Evolutionary conservation across 306 rosid genomes (phyloP), one percentile per base, ranked within the genome.

Genomic region (Castanopsis chinensis): DNA sequence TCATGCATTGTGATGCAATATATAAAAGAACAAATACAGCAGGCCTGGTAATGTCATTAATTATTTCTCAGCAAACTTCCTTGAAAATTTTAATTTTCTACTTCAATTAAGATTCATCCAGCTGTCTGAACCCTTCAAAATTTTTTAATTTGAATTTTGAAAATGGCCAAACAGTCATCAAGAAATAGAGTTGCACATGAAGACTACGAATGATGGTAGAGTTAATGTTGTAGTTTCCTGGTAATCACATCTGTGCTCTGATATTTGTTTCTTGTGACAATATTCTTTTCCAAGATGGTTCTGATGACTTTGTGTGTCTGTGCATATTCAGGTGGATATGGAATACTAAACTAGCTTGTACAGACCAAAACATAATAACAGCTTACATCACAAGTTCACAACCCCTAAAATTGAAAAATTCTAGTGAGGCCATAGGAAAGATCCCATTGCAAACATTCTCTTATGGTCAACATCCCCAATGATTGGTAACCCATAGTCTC

Each of bases 41-140:
- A 77, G 45, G 45, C 45, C 89, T 78, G 85, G 99, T 94, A 84
- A 85, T 79, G 79, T 55, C 28, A 68, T 78, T 53, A 45, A 53
- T 69, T 81, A 18, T 41, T 83, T 15, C 79, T 77, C 56, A 27
- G 82, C 56, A 54, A 28, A 6, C 59, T 79, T 73, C 52, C 35
- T 82, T 59, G 35, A 59, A 83, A 76, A 25, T 69, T 82, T 78
- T 83, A 67, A 76, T 83, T 74, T 8, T 72, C 85, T 83, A 83
- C 91, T 91, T 80, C 78, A 85, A 70, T 81, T 80, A 78, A 86
- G 81, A 83, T 87, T 80, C 85, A 76, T 90, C 88, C 91, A 94
- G 97, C 95, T 94, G 84, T 94, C 97, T 75, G 92, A 94, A 86
- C 97, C 97, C 84, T 94, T 92, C 99, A 92, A 88, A 90, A 86